Conservation (phyloP, 805 yeast genomes). For the Starmerella asiatica region DNA sequence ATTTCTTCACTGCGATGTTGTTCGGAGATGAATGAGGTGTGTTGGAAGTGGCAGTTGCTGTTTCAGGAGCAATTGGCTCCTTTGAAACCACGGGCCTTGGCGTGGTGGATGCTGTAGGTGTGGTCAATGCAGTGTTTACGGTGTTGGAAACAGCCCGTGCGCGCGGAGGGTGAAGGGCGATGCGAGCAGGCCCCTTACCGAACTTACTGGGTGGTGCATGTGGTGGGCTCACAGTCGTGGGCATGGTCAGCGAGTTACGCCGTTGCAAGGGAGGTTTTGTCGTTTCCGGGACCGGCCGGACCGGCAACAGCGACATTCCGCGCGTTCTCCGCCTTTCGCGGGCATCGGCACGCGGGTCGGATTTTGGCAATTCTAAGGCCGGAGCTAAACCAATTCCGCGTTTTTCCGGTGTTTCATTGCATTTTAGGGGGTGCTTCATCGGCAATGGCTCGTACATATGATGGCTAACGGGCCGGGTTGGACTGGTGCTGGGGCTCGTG, state of each 20-base stretch:
- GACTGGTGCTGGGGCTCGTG: no score
- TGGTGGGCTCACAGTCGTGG: neutral
- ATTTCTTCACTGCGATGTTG: neutral
- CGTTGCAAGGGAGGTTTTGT: neutral
- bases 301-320: slow-evolving; percentile 12
- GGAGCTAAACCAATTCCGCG: no score
- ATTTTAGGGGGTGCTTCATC: no score
- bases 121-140: neutral
- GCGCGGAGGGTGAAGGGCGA: neutral
- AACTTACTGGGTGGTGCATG: neutral
- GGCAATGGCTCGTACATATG: no score
- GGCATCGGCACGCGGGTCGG: no score
- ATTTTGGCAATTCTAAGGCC: no score
- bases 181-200: no score
- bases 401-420: no score
- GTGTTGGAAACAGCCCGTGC: neutral
- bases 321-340: neutral
- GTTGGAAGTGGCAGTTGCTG: neutral
- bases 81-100: neutral
- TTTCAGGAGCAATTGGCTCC: neutral
- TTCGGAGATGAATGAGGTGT: neutral
- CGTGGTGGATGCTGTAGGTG: neutral
- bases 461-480: no score
- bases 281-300: neutral
- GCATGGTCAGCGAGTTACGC: no score